Evolutionary conservation across 2,329 filamentous ascomycete genomes (phyloP).

Genomic region (Penicillium sp.): DNA sequence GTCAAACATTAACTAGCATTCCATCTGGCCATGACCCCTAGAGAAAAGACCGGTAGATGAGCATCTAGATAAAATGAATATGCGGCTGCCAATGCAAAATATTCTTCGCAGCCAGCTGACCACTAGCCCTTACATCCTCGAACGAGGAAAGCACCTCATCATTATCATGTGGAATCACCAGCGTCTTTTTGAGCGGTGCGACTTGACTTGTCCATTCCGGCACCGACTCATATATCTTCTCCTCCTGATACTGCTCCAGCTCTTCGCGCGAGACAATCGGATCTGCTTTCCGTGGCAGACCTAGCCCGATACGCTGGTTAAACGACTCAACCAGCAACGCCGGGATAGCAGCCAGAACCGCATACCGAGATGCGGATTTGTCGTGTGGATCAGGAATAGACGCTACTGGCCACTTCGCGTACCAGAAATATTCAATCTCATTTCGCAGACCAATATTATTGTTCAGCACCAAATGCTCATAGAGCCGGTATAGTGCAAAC

Average conservation of each 20-base stretch:
- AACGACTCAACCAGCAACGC: background rate
- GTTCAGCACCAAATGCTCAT: constrained; percentile 1
- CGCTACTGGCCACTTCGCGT: constrained; percentile 1
- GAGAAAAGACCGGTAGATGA: background rate
- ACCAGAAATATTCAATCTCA: constrained; percentile 3
- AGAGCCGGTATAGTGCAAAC: constrained; percentile 1
- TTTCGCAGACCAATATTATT: constrained; percentile 1
- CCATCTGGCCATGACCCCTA: constrained; percentile 4
- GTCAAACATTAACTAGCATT: constrained; percentile 1
- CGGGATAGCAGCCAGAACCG: constrained; percentile 1
- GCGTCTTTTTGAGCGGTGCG: background rate
- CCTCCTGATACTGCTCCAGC: constrained; percentile 1
- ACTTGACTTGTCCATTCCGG: background rate
- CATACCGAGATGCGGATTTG: background rate
- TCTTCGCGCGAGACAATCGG: constrained; percentile 1
- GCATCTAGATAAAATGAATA: constrained; percentile 8
- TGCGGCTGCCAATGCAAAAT: constrained; percentile 8
- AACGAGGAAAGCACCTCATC: constrained; percentile 3
- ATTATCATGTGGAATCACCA: constrained; percentile 4
- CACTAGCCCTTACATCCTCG: constrained; percentile 3
- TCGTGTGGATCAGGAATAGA: constrained; percentile 1
- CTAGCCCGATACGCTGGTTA: background rate
- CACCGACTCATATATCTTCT: background rate
- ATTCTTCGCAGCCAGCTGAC: constrained; percentile 6
- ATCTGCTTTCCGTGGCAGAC: constrained; percentile 2